These are phyloP conservation scores for Saccharomycopsis hybrid DNA, from an alignment of 1,139 yeast species.

Conservation along the genomic window DNA sequence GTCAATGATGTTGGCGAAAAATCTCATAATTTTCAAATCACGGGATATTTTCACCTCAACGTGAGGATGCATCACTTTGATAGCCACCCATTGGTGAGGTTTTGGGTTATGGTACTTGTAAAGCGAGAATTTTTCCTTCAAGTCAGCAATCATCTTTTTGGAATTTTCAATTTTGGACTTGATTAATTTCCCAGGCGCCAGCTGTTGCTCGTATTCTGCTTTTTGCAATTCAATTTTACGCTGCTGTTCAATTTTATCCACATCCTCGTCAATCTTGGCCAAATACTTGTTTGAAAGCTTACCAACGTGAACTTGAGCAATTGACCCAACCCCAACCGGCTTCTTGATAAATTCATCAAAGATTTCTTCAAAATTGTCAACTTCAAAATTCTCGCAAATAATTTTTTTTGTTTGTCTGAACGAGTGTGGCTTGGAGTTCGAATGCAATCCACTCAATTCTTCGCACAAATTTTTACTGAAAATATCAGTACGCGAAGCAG, in stretches of 20 bases:
- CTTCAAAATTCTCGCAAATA: slow-evolving; percentile 53
- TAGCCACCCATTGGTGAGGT: slow-evolving; percentile 64
- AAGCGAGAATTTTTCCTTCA: slow-evolving; percentile 12
- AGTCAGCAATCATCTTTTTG: slow-evolving; percentile 3
- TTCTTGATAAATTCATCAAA: slow-evolving; percentile 70
- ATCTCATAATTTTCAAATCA: slow-evolving; percentile 76
- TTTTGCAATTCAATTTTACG: slow-evolving; percentile 16
- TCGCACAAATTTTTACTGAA: slow-evolving; percentile 76
- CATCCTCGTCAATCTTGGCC: slow-evolving; percentile 13
- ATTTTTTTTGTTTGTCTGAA: slow-evolving; percentile 52
- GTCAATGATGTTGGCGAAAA: slow-evolving; percentile 68
- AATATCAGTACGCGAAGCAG: slow-evolving; percentile 95
- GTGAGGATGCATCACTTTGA: slow-evolving; percentile 89
- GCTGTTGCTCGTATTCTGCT: not conserved
- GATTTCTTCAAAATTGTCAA: slow-evolving; percentile 52
- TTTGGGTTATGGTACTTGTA: slow-evolving; percentile 24
- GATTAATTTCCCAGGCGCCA: not conserved
- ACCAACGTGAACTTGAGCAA: slow-evolving; percentile 90
- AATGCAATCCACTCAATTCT: slow-evolving; percentile 71
- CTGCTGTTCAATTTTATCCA: slow-evolving; percentile 7
- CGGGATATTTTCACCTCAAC: slow-evolving; percentile 68
- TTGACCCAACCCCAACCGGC: slow-evolving; percentile 95
- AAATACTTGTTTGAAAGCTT: slow-evolving; percentile 37
- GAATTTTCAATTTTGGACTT: slow-evolving; percentile 1
- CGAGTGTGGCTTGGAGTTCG: slow-evolving; percentile 77